Base-by-base conservation (phyloP, 495 filamentous ascomycete genomes). In the Penicillium turbatum region DNA sequence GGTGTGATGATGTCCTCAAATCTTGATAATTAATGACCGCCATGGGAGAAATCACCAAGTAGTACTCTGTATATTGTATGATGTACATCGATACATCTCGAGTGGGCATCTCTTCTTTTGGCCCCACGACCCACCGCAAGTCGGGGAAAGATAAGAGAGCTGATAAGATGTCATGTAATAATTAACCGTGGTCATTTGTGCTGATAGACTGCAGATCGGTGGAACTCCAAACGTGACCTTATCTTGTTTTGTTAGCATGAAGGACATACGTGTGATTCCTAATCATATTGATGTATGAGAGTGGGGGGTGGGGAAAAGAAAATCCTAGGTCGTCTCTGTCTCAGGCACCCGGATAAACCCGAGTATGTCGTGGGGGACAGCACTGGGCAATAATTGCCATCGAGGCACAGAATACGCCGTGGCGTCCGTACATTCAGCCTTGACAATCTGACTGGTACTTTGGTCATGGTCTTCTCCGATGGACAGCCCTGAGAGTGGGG, bases 391-490 rank as follows among this genome's bases (percentile, higher is more conserved):
- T 17, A 12, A 34, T 16, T 34, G 13, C 10, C 41, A 8, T 27
- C 13, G 24, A 44, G 13, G 40, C 40, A 39, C 13, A 32, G 8
- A 10, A 27, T 46, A 30, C 29, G 35, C 32, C 30, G 47, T 39
- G 47, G 47, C 47, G 47, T 49, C 34, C 38, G 47, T 35, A 49
- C 47, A 38, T 49, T 27, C 24, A 49, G 47, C 35, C 47, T 2
- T 24, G 21, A 4, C 47, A 38, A 29, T 35, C 17, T 42, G 48
- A 51, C 48, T 35, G 11, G 49, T 51, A 51, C 49, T 51, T 51
- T 51, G 38, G 29, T 34, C 38, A 26, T n/a, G 38, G 38, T 17
- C 39, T 27, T 34, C 27, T 42, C 35, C 35, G 48, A 34, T 24
- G 17, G 12, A 16, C 5, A 39, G 35, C n/a, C n/a, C n/a, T n/a